phyloP scores from a whole-genome alignment of 192 early-diverging fungal species.

The Umbelopsis sp. region DNA sequence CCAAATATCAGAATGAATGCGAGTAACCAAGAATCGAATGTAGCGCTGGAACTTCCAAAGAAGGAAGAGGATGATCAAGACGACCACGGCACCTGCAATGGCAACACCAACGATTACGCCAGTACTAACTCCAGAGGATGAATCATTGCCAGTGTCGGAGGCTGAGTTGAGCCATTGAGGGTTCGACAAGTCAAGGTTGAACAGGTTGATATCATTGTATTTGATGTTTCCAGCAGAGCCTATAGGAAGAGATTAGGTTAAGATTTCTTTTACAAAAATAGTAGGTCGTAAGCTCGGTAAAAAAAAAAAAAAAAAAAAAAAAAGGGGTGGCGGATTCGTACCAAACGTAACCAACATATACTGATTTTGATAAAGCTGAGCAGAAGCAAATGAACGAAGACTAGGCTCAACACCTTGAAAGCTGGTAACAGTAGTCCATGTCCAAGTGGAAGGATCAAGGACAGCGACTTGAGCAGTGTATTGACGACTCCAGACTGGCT shows the following conservation, averaged over 20 bases:
- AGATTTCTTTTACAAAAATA: no score
- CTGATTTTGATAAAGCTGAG: constrained; percentile 21
- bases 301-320: neutral
- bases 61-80: constrained; percentile 32
- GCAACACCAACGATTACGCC: constrained; percentile 39
- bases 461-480: constrained; percentile 20
- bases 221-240: constrained; percentile 24
- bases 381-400: constrained; percentile 22
- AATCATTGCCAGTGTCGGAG: neutral
- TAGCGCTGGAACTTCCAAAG: constrained; percentile 31
- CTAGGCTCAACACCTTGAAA: constrained; percentile 28
- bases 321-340: constrained; percentile 13
- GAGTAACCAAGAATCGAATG: constrained; percentile 25
- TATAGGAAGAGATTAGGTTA: neutral
- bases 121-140: constrained; percentile 19
- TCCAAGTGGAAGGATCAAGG: constrained; percentile 33
- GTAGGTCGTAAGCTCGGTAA: no score
- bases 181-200: constrained; percentile 14
- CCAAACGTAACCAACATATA: constrained; percentile 33
- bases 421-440: constrained; percentile 24
- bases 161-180: constrained; percentile 26
- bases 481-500: constrained; percentile 6
- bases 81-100: constrained; percentile 21
- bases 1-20: constrained; percentile 39
- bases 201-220: constrained; percentile 38